phyloP scores from a whole-genome alignment of 257 asterid genomes.

The Salvia rosmarinus region DNA sequence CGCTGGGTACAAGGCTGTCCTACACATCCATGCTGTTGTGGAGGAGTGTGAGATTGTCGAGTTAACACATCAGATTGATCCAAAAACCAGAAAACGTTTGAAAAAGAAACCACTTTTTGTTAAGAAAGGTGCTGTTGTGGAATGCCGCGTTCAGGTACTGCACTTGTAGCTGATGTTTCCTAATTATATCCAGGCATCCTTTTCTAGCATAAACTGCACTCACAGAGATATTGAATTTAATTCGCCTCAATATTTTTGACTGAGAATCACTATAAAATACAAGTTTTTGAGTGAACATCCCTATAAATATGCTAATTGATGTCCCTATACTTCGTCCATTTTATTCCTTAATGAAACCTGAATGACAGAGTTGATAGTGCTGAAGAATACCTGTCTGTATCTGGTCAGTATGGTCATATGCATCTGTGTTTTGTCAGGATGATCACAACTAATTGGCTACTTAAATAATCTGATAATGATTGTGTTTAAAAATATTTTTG shows the following conservation, averaged over 20 bases:
- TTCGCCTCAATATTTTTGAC: neutral
- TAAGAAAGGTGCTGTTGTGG: conserved; percentile 76
- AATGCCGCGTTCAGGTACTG: conserved; percentile 77
- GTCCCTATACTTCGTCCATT: too few relatives aligned
- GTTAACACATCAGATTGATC: conserved; percentile 76
- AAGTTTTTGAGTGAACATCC: neutral
- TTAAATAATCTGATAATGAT: neutral
- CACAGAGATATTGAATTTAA: neutral
- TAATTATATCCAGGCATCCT: neutral
- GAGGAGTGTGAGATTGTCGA: conserved; percentile 98
- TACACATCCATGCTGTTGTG: conserved; percentile 86
- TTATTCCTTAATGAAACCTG: neutral
- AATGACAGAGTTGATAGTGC: neutral
- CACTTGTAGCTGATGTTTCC: conserved; percentile 5
- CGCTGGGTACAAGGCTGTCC: conserved; percentile 97
- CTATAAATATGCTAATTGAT: neutral
- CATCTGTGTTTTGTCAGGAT: neutral
- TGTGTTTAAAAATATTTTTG: neutral
- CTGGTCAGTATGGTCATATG: neutral
- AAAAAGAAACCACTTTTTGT: conserved; percentile 92
- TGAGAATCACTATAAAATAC: too few relatives aligned
- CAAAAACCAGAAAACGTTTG: conserved; percentile 70
- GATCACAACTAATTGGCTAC: neutral
- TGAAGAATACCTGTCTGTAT: neutral
- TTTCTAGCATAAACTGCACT: neutral